These are phyloP conservation scores for Triglochin maritima DNA, from an alignment of 106 monocot species.

Conservation along the genomic window DNA sequence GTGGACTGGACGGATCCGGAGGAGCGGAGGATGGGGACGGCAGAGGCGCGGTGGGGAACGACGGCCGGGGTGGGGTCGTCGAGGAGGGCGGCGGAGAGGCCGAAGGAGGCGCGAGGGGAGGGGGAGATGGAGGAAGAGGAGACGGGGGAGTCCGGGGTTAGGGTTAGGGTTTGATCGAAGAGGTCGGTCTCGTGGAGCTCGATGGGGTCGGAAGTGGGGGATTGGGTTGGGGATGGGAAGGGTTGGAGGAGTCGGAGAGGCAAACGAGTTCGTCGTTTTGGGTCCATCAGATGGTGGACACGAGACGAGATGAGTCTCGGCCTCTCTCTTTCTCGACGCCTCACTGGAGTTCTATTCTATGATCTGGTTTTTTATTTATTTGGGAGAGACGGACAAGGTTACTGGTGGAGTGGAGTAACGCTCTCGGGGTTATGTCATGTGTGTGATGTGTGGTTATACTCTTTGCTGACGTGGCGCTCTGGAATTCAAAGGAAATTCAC, in stretches of 20 bases:
- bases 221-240: slow-evolving; percentile 24
- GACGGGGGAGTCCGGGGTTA: no score
- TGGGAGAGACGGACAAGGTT: no score
- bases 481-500: no score
- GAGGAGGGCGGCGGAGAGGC: slow-evolving; percentile 5
- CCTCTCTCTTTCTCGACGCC: not conserved
- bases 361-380: no score
- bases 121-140: slow-evolving; percentile 2
- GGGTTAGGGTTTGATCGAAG: slow-evolving; percentile 18
- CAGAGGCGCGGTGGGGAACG: not conserved
- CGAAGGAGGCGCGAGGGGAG: not conserved
- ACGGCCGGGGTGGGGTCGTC: not conserved
- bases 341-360: not conserved
- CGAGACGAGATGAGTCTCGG: not conserved
- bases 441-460: no score
- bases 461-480: no score
- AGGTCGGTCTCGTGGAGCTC: slow-evolving; percentile 80
- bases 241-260: slow-evolving; percentile 33
- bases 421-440: no score
- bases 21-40: not conserved
- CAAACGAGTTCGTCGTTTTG: slow-evolving; percentile 9
- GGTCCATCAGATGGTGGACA: not conserved
- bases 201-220: not conserved
- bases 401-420: no score
- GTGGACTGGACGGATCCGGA: not conserved